Percentiles rank a stretch among this genome's conserved stretches.
These are phyloP conservation scores for Allium sativum DNA, from an alignment of 106 monocot species.

Conservation along the genomic window DNA sequence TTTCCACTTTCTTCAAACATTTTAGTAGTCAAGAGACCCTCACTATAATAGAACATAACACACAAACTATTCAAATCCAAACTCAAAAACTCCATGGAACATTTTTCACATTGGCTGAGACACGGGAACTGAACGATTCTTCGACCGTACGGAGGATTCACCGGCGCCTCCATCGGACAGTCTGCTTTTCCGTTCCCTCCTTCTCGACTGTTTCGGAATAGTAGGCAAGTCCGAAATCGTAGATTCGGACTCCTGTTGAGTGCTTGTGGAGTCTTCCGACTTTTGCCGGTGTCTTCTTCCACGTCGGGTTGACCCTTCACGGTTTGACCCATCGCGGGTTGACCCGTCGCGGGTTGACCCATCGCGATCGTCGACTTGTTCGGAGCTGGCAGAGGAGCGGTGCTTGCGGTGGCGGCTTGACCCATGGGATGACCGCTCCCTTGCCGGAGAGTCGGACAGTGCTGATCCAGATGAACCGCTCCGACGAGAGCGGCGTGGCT, in stretches of 20 bases:
- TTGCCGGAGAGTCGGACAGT: not conserved
- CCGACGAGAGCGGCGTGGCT: not conserved
- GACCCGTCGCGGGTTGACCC: not conserved
- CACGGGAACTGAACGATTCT: not conserved
- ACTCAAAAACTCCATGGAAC: not conserved
- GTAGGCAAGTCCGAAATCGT: not conserved
- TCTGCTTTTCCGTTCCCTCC: slow-evolving; percentile 4
- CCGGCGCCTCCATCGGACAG: not conserved
- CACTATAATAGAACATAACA: not conserved
- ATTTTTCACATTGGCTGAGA: not conserved
- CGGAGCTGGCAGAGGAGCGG: not conserved
- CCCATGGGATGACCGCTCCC: not conserved
- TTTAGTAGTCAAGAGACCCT: not conserved
- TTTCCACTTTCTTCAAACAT: too few species aligned
- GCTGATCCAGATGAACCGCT: not conserved
- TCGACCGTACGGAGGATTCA: not conserved
- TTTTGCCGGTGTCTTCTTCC: not conserved
- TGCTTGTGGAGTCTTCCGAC: not conserved
- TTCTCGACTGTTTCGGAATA: not conserved
- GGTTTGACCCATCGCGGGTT: not conserved
- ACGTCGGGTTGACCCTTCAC: not conserved
- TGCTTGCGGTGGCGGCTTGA: slow-evolving; percentile 4
- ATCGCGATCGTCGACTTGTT: too few species aligned
- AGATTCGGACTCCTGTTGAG: not conserved
- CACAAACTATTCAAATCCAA: not conserved